Evolutionary conservation across 179 eudicot species (phyloP).

Genomic region (Camellia oleifera): DNA sequence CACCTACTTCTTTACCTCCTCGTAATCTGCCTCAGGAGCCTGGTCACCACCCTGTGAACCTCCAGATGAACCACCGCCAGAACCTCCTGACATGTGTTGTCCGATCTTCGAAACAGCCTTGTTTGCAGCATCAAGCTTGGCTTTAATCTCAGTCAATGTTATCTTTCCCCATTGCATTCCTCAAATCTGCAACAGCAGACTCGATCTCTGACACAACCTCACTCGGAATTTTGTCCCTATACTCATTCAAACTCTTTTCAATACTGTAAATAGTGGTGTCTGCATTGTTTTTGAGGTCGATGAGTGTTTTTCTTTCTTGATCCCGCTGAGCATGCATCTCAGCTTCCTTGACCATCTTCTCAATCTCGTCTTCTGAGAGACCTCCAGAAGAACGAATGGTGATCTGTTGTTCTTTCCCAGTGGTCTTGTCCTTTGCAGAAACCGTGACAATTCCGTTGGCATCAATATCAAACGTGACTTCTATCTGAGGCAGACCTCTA

Average conservation of each 20-base stretch:
- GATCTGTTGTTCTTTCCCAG: constrained; percentile 68
- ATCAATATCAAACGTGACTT: constrained; percentile 81
- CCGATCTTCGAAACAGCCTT: constrained; percentile 41
- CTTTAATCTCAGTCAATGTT: constrained; percentile 48
- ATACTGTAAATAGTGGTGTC: constrained; percentile 72
- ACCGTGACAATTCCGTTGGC: constrained; percentile 81
- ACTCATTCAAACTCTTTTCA: constrained; percentile 68
- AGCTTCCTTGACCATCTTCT: constrained; percentile 73
- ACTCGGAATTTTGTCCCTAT: constrained; percentile 54
- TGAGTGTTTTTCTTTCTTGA: constrained; percentile 58
- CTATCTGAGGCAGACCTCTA: constrained; percentile 75
- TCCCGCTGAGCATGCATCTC: constrained; percentile 70
- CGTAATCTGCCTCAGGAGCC: constrained; percentile 33
- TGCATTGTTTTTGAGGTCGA: constrained; percentile 63
- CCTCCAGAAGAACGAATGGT: constrained; percentile 77
- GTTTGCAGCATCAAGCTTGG: constrained; percentile 44
- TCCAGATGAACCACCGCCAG: constrained; percentile 30
- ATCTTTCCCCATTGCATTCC: constrained; percentile 32
- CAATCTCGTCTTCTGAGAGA: constrained; percentile 67
- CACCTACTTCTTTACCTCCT: constrained; percentile 24
- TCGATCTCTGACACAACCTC: constrained; percentile 67
- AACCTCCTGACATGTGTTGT: constrained; percentile 40
- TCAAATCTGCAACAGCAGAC: constrained; percentile 52
- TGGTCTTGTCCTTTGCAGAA: constrained; percentile 69
- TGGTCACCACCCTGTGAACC: constrained; percentile 29